Base-by-base conservation (phyloP, 139 green algal genomes). In the Chlamydomonas eustigma region DNA sequence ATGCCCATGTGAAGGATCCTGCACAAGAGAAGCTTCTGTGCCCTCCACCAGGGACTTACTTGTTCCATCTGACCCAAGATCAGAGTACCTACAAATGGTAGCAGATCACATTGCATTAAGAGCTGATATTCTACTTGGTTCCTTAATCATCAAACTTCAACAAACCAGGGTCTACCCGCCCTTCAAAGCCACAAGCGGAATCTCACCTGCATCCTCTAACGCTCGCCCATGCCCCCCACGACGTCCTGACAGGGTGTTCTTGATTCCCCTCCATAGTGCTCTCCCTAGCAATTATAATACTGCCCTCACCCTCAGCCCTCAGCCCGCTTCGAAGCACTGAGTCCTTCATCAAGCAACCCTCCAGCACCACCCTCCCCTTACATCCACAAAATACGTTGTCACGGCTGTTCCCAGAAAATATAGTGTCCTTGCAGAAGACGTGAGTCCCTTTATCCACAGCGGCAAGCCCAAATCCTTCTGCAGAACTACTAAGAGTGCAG, bases 161-260 rank as follows among this genome's bases (percentile, higher is more conserved):
- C n/a, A n/a, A n/a, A n/a, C n/a, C n/a, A n/a, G n/a, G n/a, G n/a
- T n/a, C n/a, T n/a, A n/a, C n/a, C n/a, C n/a, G n/a, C n/a, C n/a
- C n/a, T n/a, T n/a, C n/a, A n/a, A n/a, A n/a, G n/a, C n/a, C n/a
- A n/a, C n/a, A n/a, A n/a, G n/a, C n/a, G n/a, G n/a, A n/a, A n/a
- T n/a, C 44, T 58, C 44, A 58, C 44, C 44, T 58, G 44, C 44
- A 58, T 58, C 44, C 44, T 58, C 44, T 58, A 18, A 58, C 44
- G 44, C 44, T 58, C 12, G 44, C 44, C 44, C 44, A 58, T 58
- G 44, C 44, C 44, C 44, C 44, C 44, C 44, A 58, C 18, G 44
- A 58, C 44, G 44, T 18, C 44, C 44, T 58, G 12, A 58, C 44
- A 18, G 44, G 12, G 18, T 58, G 44, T 18, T 58, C 44, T 18